Base-by-base conservation (phyloP, 2,329 filamentous ascomycete genomes). In the Neofusicoccum cordaticola region DNA sequence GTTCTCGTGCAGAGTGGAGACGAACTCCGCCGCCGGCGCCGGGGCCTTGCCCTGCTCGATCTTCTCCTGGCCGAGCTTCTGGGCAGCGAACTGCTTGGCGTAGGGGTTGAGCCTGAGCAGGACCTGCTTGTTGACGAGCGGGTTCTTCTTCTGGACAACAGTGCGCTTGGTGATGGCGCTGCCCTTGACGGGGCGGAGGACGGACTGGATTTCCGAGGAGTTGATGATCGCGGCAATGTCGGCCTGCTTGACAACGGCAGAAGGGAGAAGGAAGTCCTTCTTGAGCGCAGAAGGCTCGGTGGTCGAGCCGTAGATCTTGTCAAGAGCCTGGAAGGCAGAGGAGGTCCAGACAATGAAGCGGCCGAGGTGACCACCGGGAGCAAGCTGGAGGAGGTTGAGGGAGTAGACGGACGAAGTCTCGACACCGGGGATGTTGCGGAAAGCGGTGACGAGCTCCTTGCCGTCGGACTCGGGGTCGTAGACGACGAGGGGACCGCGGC, bases 321-420 rank as follows among this genome's bases (percentile, higher is more conserved):
- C 94, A 70, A 99, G 92, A 71, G 94, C 92, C 84, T 93, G 89
- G 87, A 99, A 98, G 71, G 95, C 95, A 71, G 92, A 87, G 62
- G 96, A 99, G 76, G 95, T 95, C 95, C 95, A 99, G 88, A 99
- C 87, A 82, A 99, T 88, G 89, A 99, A 99, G 78, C 95, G 95
- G 76, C 95, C 95, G 75, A 99, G 91, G 85, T 99, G 95, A 77
- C 95, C 96, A 87, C 95, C 95, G 74, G 95, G 95, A 72, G 95
- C 95, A 80, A 99, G 92, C 88, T 99, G 95, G 81, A 99, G 92
- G 77, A 98, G 93, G 89, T 98, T 97, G 77, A 99, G 88, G 71
- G 92, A 85, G 84, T 90, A 93, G 82, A 97, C 93, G 73, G 93
- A 90, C 78, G 87, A 93, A 72, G 93, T 97, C 91, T 99, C 95